Evolutionary conservation across 2,329 filamentous ascomycete species (phyloP).

Genomic region (Penicillium sp.): DNA sequence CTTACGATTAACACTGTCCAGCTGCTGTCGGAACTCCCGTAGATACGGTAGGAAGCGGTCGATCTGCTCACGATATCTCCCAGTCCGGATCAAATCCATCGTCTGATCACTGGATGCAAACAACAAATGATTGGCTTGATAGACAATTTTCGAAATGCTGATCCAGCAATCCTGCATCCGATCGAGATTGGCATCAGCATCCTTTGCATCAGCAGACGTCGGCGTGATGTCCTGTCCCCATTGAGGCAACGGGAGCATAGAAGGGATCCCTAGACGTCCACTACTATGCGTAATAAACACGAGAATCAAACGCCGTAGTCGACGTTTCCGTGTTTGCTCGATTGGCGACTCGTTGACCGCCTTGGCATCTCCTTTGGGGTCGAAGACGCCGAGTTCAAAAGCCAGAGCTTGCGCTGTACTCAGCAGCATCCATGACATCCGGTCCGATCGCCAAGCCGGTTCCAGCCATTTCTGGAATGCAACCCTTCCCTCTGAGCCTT

Average conservation of each 20-base stretch:
- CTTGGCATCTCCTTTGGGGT: constrained; percentile 69
- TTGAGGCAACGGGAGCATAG: constrained; percentile 64
- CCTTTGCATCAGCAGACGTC: constrained; percentile 22
- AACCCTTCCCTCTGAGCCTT: constrained; percentile 63
- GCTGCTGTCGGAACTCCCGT: constrained; percentile 68
- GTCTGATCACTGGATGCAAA: constrained; percentile 84
- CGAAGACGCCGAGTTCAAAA: constrained; percentile 91
- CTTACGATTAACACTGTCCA: constrained; percentile 61
- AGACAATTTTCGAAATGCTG: constrained; percentile 85
- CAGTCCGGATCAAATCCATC: constrained; percentile 76
- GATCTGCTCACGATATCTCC: constrained; percentile 71
- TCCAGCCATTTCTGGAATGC: constrained; percentile 90
- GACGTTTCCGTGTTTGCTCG: constrained; percentile 69
- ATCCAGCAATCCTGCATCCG: constrained; percentile 76
- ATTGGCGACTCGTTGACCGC: constrained; percentile 41
- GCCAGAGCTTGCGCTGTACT: constrained; percentile 82
- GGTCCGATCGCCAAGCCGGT: constrained; percentile 85
- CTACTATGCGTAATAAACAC: constrained; percentile 93
- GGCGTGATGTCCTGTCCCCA: constrained; percentile 36
- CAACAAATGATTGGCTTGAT: constrained; percentile 76
- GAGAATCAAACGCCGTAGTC: constrained; percentile 75
- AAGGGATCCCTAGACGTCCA: constrained; percentile 81
- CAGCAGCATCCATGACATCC: constrained; percentile 96
- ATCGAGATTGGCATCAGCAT: constrained; percentile 41
- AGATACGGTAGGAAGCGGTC: constrained; percentile 73